Conservation (phyloP, 2,329 filamentous ascomycete genomes). For the Talaromyces marneffei region DNA sequence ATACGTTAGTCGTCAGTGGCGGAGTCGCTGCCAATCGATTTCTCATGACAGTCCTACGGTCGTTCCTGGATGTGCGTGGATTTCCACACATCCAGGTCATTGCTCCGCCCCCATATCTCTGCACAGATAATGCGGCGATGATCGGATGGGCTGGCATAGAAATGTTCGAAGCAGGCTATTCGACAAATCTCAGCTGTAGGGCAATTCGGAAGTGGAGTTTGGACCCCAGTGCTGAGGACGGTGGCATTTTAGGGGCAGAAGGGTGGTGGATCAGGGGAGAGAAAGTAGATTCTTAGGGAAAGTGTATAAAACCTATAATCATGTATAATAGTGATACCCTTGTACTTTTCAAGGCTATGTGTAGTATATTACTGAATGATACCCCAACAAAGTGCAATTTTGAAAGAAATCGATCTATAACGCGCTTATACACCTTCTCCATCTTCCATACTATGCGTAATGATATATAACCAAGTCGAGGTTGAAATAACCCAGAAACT, state of each 20-base stretch:
- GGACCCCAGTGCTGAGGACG: slow-evolving; percentile 55
- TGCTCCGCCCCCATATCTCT: slow-evolving; percentile 70
- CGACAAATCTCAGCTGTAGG: slow-evolving; percentile 54
- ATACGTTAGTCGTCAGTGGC: slow-evolving; percentile 74
- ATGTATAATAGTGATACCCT: slow-evolving; percentile 22
- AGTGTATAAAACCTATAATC: slow-evolving; percentile 1
- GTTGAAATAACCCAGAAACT: neutral
- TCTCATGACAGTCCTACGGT: slow-evolving; percentile 60
- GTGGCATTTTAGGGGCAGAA: slow-evolving; percentile 60
- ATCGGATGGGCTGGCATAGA: slow-evolving; percentile 90
- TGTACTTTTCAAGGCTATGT: neutral
- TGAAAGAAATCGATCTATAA: neutral
- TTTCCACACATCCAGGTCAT: slow-evolving; percentile 56
- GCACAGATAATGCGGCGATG: slow-evolving; percentile 97
- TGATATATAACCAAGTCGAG: neutral
- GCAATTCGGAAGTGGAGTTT: slow-evolving; percentile 68
- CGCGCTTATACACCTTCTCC: neutral
- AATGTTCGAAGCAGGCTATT: slow-evolving; percentile 78
- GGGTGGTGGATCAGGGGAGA: slow-evolving; percentile 51
- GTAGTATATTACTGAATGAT: neutral
- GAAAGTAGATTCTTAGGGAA: slow-evolving; percentile 18
- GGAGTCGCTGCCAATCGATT: slow-evolving; percentile 85
- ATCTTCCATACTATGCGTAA: slow-evolving; percentile 3
- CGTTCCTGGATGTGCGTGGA: slow-evolving; percentile 62
- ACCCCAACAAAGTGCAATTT: neutral